A percentile compares a stretch with the other conserved stretches of the same genome.
phyloP scores from a whole-genome alignment of 805 yeast genomes.

The Candida jianshihensis region DNA sequence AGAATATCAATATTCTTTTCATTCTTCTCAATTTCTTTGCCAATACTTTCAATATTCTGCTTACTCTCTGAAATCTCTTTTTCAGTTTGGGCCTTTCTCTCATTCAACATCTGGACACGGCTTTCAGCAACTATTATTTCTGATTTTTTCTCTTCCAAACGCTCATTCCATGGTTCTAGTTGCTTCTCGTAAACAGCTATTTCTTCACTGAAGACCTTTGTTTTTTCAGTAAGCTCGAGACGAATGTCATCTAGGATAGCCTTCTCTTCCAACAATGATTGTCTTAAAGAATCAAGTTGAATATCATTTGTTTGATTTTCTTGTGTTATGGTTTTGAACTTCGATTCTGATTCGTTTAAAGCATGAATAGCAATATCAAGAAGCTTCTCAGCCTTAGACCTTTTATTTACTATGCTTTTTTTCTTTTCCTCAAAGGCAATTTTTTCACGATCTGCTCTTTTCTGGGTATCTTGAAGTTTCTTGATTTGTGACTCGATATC shows the following conservation, averaged over 20 bases:
- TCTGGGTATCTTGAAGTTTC: slow-evolving; percentile 29
- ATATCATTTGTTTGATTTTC: slow-evolving; percentile 37
- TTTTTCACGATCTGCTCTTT: slow-evolving; percentile 45
- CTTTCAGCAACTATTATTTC: slow-evolving; percentile 59
- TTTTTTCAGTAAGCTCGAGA: slow-evolving; percentile 61
- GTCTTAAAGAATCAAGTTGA: slow-evolving; percentile 40
- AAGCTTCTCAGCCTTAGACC: slow-evolving; percentile 50
- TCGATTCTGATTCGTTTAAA: slow-evolving; percentile 37
- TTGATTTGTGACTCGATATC: slow-evolving; percentile 21
- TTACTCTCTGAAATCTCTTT: slow-evolving; percentile 39
- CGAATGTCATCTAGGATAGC: slow-evolving; percentile 56
- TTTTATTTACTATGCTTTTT: slow-evolving; percentile 56
- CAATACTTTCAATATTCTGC: slow-evolving; percentile 36
- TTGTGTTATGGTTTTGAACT: slow-evolving; percentile 37
- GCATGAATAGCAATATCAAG: slow-evolving; percentile 41
- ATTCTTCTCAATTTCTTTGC: slow-evolving; percentile 41
- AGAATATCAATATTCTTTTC: slow-evolving; percentile 40
- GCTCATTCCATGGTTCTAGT: slow-evolving; percentile 78
- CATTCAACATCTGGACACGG: slow-evolving; percentile 51
- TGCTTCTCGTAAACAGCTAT: slow-evolving; percentile 57
- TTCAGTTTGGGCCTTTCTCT: slow-evolving; percentile 36
- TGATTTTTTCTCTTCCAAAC: slow-evolving; percentile 55
- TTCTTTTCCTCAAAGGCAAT: slow-evolving; percentile 72
- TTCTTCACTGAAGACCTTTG: slow-evolving; percentile 57
- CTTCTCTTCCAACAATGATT: slow-evolving; percentile 46